Percentiles rank a stretch among this genome's conserved stretches.
Conservation (phyloP, 352 stramenopile species). For the Globisporangium paroecandrum region DNA sequence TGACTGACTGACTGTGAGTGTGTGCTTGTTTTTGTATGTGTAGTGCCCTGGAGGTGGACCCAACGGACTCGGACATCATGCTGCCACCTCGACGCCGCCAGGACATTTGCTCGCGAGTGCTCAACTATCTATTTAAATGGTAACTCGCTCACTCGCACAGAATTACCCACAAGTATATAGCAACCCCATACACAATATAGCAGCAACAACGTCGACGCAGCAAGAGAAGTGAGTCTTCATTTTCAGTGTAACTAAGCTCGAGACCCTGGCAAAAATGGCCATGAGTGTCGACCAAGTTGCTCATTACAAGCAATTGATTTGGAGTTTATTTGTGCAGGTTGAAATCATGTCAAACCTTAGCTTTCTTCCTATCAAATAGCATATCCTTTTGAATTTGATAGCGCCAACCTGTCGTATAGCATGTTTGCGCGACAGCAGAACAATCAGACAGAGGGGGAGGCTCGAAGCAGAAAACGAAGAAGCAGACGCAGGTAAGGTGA, state of each 20-base stretch:
- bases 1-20: not conserved
- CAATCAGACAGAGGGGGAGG: not conserved
- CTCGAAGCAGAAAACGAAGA: slow-evolving; percentile 16
- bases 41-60: slow-evolving; percentile 70
- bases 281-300: too few species aligned
- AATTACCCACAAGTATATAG: not conserved
- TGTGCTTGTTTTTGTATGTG: not conserved
- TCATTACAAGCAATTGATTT: too few species aligned
- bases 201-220: not conserved
- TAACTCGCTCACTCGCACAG: slow-evolving; percentile 20
- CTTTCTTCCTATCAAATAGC: not conserved
- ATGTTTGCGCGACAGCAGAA: slow-evolving; percentile 4
- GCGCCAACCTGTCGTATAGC: not conserved
- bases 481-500: not conserved
- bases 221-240: too few species aligned
- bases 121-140: slow-evolving; percentile 87
- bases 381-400: slow-evolving; percentile 4
- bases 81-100: slow-evolving; percentile 63
- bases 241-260: too few species aligned
- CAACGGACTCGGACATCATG: slow-evolving; percentile 77
- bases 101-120: slow-evolving; percentile 78
- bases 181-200: not conserved
- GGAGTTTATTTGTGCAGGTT: too few species aligned
- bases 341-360: too few species aligned
- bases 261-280: too few species aligned